Conservation (phyloP, 1,284 basidiomycete species). For the Trichosporon sp. region DNA sequence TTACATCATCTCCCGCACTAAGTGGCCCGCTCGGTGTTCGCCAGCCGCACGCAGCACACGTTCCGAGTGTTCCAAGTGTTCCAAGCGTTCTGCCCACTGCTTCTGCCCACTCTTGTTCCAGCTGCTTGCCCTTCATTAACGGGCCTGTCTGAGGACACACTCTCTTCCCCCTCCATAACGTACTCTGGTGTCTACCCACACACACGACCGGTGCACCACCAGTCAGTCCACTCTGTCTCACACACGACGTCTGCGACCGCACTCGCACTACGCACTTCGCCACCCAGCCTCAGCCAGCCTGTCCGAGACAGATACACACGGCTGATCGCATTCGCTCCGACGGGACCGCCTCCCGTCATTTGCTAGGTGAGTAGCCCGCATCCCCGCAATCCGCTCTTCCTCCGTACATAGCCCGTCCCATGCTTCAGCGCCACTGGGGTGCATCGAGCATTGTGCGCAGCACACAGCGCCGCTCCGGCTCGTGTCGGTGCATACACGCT, state of each 20-base stretch:
- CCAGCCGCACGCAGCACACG: background rate
- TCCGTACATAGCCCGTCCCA: no score
- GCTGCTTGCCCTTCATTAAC: background rate
- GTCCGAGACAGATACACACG: background rate
- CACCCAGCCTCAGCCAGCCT: no score
- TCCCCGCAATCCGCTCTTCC: no score
- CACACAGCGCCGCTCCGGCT: no score
- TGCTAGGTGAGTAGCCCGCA: no score
- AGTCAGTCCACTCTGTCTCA: background rate
- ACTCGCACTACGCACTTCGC: background rate
- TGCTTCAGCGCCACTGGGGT: no score
- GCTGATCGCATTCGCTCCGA: no score
- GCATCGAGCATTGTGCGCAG: no score
- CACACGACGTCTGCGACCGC: background rate
- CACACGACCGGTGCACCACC: background rate
- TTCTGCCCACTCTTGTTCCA: background rate
- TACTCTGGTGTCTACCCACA: background rate
- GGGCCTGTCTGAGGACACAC: background rate
- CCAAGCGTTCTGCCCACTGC: background rate
- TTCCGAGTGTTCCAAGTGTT: background rate
- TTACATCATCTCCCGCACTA: background rate
- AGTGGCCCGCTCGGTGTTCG: background rate
- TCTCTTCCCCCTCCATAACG: background rate
- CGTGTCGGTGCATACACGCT: no score
- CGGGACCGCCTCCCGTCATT: no score